phyloP scores from a whole-genome alignment of 495 filamentous ascomycete species.

The Lepraria neglecta region DNA sequence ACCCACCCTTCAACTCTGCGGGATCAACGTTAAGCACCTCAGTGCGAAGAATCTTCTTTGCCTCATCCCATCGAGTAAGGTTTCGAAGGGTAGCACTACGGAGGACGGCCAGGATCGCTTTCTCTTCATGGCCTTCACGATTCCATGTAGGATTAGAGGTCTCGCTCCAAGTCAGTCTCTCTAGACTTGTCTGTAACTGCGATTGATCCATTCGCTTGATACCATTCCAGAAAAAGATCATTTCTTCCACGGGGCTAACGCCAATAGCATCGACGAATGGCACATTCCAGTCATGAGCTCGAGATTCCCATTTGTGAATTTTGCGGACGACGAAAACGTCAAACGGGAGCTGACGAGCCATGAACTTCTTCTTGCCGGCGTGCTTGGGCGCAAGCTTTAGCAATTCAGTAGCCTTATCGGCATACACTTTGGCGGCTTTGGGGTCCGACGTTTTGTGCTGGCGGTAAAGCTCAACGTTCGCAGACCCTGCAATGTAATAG shows the following conservation, averaged over 20 bases:
- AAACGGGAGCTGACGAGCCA: slow-evolving; percentile 83
- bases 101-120: slow-evolving; percentile 59
- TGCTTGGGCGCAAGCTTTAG: slow-evolving; percentile 65
- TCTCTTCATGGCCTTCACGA: slow-evolving; percentile 65
- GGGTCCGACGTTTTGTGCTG: slow-evolving; percentile 48
- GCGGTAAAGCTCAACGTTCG: slow-evolving; percentile 75
- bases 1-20: slow-evolving; percentile 59
- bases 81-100: slow-evolving; percentile 62
- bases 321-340: slow-evolving; percentile 84
- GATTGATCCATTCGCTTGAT: slow-evolving; percentile 64
- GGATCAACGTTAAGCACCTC: slow-evolving; percentile 61
- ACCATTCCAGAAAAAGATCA: slow-evolving; percentile 94
- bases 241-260: slow-evolving; percentile 78
- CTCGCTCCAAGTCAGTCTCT: slow-evolving; percentile 60
- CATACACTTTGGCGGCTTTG: slow-evolving; percentile 45
- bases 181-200: slow-evolving; percentile 59
- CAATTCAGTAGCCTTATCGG: slow-evolving; percentile 61
- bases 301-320: slow-evolving; percentile 80
- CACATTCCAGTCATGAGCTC: slow-evolving; percentile 61
- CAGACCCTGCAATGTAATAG: slow-evolving; percentile 76
- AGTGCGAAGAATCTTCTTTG: slow-evolving; percentile 54
- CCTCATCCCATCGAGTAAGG: slow-evolving; percentile 53
- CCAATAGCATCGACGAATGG: slow-evolving; percentile 77
- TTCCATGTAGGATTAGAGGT: slow-evolving; percentile 49
- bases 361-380: slow-evolving; percentile 80